Evolutionary conservation across 805 yeast genomes (phyloP), one percentile per base, ranked within the genome.

Genomic region (Torulaspora maleeae): DNA sequence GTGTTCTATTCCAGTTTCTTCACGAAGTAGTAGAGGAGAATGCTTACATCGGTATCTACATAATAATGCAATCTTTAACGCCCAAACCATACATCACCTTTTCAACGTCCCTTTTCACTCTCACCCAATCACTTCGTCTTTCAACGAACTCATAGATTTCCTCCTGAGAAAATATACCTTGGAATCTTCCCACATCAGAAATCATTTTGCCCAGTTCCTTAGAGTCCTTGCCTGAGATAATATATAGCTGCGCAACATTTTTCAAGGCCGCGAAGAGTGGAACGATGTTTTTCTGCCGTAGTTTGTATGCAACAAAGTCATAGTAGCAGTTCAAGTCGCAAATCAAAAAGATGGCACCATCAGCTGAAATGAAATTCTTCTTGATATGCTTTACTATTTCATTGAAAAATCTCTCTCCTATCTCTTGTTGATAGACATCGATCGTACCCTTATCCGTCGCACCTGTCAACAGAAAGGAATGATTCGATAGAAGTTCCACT

Each of bases 51-150:
- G 12, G 15, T 27, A 5, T 10, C 66, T 61, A 82, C 68, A 75
- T 68, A 34, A 87, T 69, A 0, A 63, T 53, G 69, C 96, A 90
- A 58, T 89, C 96, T 22, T 80, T 84, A 24, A 82, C 66, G 13
- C 87, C 89, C 43, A 91, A 73, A 0, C 99, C 98, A 59, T 89
- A 93, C 82, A 93, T 86, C n/a, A 87, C 90, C 62, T 83, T 87
- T 64, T 91, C 98, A 8, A 91, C 97, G 48, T 84, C 85, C 50
- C 75, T 72, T 53, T 80, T 83, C 22, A 91, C 84, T 29, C 69
- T 59, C 0, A 76, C 67, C 99, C 99, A 91, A 63, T 91, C 99
- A 29, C 81, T 76, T 45, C 99, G 72, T 49, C 95, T 71, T 53
- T 86, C 89, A 4, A 89, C 93, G 66, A 90, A 85, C 60, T 87